Percentiles rank a stretch among this genome's conserved stretches.
Evolutionary conservation across 441 rosid genomes (phyloP).

Genomic region (Biscutella laevigata): DNA sequence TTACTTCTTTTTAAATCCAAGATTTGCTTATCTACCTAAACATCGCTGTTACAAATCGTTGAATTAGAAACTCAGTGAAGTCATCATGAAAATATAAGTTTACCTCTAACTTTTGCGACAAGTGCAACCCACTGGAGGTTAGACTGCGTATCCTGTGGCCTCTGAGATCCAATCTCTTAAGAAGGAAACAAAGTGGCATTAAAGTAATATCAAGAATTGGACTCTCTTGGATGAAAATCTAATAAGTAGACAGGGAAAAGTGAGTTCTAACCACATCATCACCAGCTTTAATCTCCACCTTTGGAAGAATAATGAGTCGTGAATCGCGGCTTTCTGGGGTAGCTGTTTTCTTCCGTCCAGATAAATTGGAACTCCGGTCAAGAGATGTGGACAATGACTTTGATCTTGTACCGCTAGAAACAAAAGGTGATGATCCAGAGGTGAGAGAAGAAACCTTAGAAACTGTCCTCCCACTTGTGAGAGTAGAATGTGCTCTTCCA

Average conservation of each 20-base stretch:
- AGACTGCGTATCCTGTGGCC: slow-evolving; percentile 90
- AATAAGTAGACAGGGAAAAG: neutral
- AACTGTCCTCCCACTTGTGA: slow-evolving; percentile 39
- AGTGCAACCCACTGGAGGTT: slow-evolving; percentile 66
- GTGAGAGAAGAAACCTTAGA: slow-evolving; percentile 64
- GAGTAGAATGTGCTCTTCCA: slow-evolving; percentile 39
- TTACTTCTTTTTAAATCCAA: slow-evolving; percentile 5
- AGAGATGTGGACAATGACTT: slow-evolving; percentile 56
- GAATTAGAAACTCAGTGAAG: slow-evolving; percentile 10
- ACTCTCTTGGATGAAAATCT: neutral
- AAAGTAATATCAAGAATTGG: no score
- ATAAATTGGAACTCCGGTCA: slow-evolving; percentile 60
- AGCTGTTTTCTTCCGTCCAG: slow-evolving; percentile 52
- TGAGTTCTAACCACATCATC: slow-evolving; percentile 76
- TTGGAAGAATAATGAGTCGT: slow-evolving; percentile 80
- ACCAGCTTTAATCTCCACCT: slow-evolving; percentile 84
- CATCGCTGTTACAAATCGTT: slow-evolving; percentile 1
- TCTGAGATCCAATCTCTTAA: slow-evolving; percentile 95
- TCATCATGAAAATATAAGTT: slow-evolving; percentile 3
- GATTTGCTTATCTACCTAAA: neutral
- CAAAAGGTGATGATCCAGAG: slow-evolving; percentile 56
- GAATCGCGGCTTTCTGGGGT: slow-evolving; percentile 74
- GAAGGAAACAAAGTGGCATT: no score
- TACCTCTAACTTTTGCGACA: slow-evolving; percentile 86
- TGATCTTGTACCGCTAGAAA: slow-evolving; percentile 62